These are phyloP conservation scores for Sarocladiaceae sp. DNA, from an alignment of 2,329 filamentous ascomycete genomes.

Conservation along the genomic window DNA sequence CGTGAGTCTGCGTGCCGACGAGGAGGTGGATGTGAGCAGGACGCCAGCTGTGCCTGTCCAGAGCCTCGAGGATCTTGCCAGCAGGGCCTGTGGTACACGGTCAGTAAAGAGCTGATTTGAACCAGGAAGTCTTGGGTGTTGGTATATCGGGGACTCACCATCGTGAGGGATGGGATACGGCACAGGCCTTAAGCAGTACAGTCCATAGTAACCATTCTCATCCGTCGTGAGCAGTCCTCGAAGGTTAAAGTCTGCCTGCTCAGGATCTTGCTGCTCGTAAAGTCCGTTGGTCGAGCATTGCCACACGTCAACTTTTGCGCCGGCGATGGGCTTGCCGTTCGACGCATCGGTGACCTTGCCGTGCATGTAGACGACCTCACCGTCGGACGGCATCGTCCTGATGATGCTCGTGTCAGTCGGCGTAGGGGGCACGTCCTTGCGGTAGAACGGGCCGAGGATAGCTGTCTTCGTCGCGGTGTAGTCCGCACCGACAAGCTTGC, in stretches of 20 bases:
- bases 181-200: slow-evolving; percentile 56
- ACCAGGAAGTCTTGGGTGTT: too few species aligned
- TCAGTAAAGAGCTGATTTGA: not conserved
- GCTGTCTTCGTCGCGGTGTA: slow-evolving; percentile 61
- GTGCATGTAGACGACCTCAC: slow-evolving; percentile 56
- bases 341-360: slow-evolving; percentile 49
- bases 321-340: slow-evolving; percentile 58
- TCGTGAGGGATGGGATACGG: slow-evolving; percentile 36
- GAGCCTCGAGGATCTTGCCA: slow-evolving; percentile 41
- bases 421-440: slow-evolving; percentile 62
- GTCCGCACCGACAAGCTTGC: slow-evolving; percentile 36
- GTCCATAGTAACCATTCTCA: slow-evolving; percentile 54
- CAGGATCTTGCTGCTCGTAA: slow-evolving; percentile 67
- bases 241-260: slow-evolving; percentile 67
- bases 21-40: slow-evolving; percentile 57
- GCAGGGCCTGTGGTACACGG: slow-evolving; percentile 35
- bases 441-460: slow-evolving; percentile 82
- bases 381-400: slow-evolving; percentile 39
- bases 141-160: too few species aligned
- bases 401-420: slow-evolving; percentile 66
- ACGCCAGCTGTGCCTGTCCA: slow-evolving; percentile 50
- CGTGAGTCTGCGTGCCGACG: slow-evolving; percentile 42
- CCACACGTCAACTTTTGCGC: slow-evolving; percentile 70
- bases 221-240: slow-evolving; percentile 67
- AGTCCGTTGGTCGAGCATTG: slow-evolving; percentile 66